A percentile compares a stretch with the other conserved stretches of the same genome.
Evolutionary conservation across 306 rosid genomes (phyloP).

Genomic region (Sophora flavescens): DNA sequence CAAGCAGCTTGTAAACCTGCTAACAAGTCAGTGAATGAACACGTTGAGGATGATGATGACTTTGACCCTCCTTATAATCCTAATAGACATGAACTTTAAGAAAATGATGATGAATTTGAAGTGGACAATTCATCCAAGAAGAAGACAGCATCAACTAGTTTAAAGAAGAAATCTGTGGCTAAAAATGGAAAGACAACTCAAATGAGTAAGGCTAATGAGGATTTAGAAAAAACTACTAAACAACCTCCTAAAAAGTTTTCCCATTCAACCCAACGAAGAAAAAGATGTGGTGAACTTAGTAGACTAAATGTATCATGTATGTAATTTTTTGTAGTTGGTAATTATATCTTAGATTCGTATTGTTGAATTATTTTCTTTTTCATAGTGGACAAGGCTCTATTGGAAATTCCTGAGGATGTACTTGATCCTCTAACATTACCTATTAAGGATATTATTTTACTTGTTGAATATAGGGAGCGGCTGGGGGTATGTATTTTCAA

Average conservation of each 20-base stretch:
- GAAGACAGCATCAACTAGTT: conserved; percentile 52
- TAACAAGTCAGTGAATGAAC: conserved; percentile 51
- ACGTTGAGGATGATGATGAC: conserved; percentile 43
- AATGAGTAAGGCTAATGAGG: conserved; percentile 59
- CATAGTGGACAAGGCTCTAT: conserved; percentile 76
- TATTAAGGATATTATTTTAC: conserved; percentile 76
- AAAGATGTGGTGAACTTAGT: conserved; percentile 64
- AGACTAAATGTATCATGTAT: conserved; percentile 27
- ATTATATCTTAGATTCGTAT: conserved; percentile 37
- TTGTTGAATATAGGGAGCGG: conserved; percentile 74
- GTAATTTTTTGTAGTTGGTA: conserved; percentile 9
- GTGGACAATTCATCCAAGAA: conserved; percentile 52
- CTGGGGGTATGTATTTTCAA: conserved; percentile 60
- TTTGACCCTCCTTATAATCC: conserved; percentile 55
- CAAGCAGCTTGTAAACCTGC: conserved; percentile 47
- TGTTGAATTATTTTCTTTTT: conserved; percentile 47
- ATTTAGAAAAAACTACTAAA: conserved; percentile 46
- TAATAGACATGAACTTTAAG: conserved; percentile 52
- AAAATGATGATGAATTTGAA: conserved; percentile 52
- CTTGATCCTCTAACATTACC: conserved; percentile 64
- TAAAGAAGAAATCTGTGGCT: conserved; percentile 59
- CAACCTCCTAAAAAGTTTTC: conserved; percentile 73
- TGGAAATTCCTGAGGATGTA: conserved; percentile 81
- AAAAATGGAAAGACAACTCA: conserved; percentile 63
- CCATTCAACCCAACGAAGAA: conserved; percentile 79